Evolutionary conservation across 805 yeast genomes (phyloP).

Genomic region (Clavispora carvajalis): DNA sequence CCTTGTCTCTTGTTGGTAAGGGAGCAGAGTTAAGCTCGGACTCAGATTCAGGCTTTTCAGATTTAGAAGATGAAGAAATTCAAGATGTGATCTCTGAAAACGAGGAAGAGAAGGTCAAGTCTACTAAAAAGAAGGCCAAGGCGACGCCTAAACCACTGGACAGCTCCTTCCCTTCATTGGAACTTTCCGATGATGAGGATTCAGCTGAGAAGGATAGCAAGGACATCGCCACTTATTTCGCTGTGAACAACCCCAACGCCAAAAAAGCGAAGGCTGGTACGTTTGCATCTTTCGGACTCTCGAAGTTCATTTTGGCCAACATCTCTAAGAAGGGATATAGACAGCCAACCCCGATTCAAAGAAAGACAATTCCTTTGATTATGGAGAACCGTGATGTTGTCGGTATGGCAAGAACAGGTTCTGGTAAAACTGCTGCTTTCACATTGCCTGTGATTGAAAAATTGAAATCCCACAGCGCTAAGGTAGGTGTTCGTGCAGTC

Average conservation of each 20-base stretch:
- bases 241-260: constrained; percentile 35
- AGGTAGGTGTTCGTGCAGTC: constrained; percentile 83
- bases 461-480: constrained; percentile 76
- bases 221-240: constrained; percentile 42
- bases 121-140: constrained; percentile 24
- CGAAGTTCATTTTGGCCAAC: constrained; percentile 63
- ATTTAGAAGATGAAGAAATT: constrained; percentile 29
- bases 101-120: constrained; percentile 21
- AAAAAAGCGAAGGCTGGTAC: constrained; percentile 72
- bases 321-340: constrained; percentile 81
- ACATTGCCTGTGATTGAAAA: constrained; percentile 84
- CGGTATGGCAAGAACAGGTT: constrained; percentile 99
- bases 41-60: constrained; percentile 15
- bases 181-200: constrained; percentile 44
- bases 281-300: constrained; percentile 85
- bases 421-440: constrained; percentile 98
- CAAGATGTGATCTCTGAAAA: constrained; percentile 58
- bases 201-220: constrained; percentile 35
- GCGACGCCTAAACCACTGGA: constrained; percentile 15
- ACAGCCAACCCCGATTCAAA: constrained; percentile 96
- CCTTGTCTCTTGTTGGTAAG: constrained; percentile 45
- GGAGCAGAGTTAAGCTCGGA: constrained; percentile 23
- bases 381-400: constrained; percentile 89
- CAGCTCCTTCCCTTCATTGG: constrained; percentile 45
- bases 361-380: constrained; percentile 89